Base-by-base conservation (phyloP, 768 basidiomycete species). In the Mycena vulgaris region DNA sequence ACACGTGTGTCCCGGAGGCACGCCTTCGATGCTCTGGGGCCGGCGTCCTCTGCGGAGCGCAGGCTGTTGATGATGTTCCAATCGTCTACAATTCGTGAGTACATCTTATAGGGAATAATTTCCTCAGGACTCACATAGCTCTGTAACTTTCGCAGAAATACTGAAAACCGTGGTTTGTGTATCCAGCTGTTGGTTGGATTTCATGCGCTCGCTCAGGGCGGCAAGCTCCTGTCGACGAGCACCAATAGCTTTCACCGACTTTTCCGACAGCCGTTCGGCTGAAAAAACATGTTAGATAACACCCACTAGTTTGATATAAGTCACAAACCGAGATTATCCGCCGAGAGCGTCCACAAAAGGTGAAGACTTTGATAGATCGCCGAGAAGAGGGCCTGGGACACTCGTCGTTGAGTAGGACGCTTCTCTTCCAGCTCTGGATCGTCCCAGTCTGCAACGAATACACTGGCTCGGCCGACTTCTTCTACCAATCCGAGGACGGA, bases 361-460 rank as follows among this genome's bases (percentile, higher is more conserved):
- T 53, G 31, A 53, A 53, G 17, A 28, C 52, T 33, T 53, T 53
- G 52, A 33, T 53, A 53, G 52, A 53, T 53, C 31, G 14, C 52
- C 13, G 30, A 16, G 3, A 31, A 33, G 3, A 53, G 52, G 21
- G 17, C 13, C 31, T 53, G 16, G 17, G 4, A 53, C 30, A 33
- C 52, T 31, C 31, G 30, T 2, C 31, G 30, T 28, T 53, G 52
- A 30, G 31, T 53, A 6, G 52, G 52, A 17, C 52, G 52, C 17
- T 33, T 3, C 3, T n/a, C 7, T 5, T 53, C 52, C 30, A 33
- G 31, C 31, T 33, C 52, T 53, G 52, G 52, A 11, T 17, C 52
- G 13, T 53, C 52, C 30, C 52, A 53, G 31, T 53, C 52, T 19
- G 30, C 52, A 35, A 53, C 52, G 16, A 53, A 30, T 16, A 21